Evolutionary conservation across 768 basidiomycete genomes (phyloP).

Genomic region (Phanerochaete sordida): DNA sequence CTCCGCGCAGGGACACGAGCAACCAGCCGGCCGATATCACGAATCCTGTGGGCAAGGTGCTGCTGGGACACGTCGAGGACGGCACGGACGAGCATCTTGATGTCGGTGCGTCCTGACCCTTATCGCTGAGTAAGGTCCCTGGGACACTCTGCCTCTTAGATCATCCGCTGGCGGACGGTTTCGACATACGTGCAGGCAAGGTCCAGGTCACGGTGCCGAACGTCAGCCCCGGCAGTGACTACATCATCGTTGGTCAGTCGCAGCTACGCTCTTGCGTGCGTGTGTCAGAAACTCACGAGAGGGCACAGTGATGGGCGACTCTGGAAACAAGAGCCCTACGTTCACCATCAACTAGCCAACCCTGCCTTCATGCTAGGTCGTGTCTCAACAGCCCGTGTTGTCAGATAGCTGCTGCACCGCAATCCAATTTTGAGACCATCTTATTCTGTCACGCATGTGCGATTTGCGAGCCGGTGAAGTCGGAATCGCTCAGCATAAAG

Average conservation of each 20-base stretch:
- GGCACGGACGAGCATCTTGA: constrained; percentile 51
- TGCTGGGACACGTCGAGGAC: constrained; percentile 46
- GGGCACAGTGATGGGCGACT: constrained; percentile 59
- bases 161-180: constrained; percentile 51
- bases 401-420: background rate
- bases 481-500: no score
- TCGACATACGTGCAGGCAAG: constrained; percentile 49
- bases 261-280: background rate
- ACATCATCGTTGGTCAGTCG: constrained; percentile 61
- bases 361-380: background rate
- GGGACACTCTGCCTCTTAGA: constrained; percentile 32
- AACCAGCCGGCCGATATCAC: constrained; percentile 25
- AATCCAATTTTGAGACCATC: no score
- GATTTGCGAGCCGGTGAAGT: no score
- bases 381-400: background rate
- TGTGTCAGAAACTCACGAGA: background rate
- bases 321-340: constrained; percentile 54
- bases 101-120: constrained; percentile 34
- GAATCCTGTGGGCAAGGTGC: constrained; percentile 45
- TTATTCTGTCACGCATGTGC: no score
- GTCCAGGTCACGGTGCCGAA: constrained; percentile 51
- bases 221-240: constrained; percentile 41
- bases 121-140: background rate
- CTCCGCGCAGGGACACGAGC: constrained; percentile 42
- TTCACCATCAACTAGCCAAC: constrained; percentile 47